Percentiles rank a stretch among this genome's conserved stretches.
These are phyloP conservation scores for Cercophora newfieldiana DNA, from an alignment of 495 filamentous ascomycete genomes.

Conservation along the genomic window DNA sequence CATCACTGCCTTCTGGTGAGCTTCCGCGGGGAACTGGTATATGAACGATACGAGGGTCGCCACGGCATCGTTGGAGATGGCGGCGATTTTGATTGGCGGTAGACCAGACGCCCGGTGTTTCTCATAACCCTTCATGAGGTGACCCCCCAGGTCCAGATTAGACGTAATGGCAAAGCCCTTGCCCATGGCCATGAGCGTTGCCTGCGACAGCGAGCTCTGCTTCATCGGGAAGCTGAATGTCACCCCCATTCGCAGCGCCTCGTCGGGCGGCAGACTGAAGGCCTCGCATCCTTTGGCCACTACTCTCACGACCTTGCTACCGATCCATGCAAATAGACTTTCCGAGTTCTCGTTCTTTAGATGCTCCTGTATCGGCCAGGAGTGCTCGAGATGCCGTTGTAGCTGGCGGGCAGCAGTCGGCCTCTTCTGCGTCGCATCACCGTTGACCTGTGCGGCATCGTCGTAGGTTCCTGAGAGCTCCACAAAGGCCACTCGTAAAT, in stretches of 20 bases:
- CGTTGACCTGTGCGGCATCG: conserved; percentile 5
- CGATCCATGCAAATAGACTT: conserved; percentile 77
- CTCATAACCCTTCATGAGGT: conserved; percentile 69
- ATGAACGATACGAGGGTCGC: conserved; percentile 77
- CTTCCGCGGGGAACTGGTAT: conserved; percentile 52
- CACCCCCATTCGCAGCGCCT: conserved; percentile 70
- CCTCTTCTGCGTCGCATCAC: not conserved
- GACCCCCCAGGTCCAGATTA: conserved; percentile 68
- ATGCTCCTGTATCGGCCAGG: conserved; percentile 78
- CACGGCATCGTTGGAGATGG: conserved; percentile 80
- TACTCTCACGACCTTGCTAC: conserved; percentile 71
- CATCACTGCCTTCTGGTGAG: conserved; percentile 60
- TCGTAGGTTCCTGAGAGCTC: conserved; percentile 59
- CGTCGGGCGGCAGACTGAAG: conserved; percentile 29
- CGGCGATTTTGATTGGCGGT: conserved; percentile 67
- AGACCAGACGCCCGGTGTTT: conserved; percentile 48
- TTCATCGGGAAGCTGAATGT: conserved; percentile 87
- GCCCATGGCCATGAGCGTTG: conserved; percentile 82
- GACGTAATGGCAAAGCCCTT: conserved; percentile 81
- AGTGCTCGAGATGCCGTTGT: conserved; percentile 61
- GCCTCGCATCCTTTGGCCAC: conserved; percentile 50
- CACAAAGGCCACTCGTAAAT: conserved; percentile 76
- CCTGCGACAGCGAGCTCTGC: conserved; percentile 72
- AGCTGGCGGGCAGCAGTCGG: conserved; percentile 3
- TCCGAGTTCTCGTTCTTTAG: conserved; percentile 76